Percentiles rank a stretch among this genome's conserved stretches.
phyloP scores from a whole-genome alignment of 2,329 filamentous ascomycete genomes.

The Arthroderma sp. region DNA sequence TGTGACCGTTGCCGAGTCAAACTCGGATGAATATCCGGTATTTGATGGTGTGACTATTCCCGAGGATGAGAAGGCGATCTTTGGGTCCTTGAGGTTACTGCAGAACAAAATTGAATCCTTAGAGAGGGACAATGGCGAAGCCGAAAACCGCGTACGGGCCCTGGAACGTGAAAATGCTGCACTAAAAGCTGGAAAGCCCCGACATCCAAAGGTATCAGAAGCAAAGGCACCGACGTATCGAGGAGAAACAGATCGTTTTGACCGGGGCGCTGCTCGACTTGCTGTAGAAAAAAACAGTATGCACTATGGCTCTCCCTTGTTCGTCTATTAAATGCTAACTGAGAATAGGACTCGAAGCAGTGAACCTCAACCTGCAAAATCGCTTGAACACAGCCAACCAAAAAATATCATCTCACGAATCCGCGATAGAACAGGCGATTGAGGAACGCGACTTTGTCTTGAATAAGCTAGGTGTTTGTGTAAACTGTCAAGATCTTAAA shows the following conservation, averaged over 20 bases:
- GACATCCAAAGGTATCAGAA: conserved; percentile 23
- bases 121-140: conserved; percentile 42
- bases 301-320: conserved; percentile 19
- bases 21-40: conserved; percentile 27
- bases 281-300: conserved; percentile 27
- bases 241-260: conserved; percentile 34
- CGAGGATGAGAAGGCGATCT: conserved; percentile 50
- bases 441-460: conserved; percentile 46
- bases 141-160: conserved; percentile 37
- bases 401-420: conserved; percentile 41
- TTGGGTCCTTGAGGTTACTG: conserved; percentile 45
- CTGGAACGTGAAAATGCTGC: conserved; percentile 40
- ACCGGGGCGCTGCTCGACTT: conserved; percentile 19
- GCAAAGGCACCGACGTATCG: conserved; percentile 19
- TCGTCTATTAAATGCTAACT: conserved; percentile 16
- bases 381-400: conserved; percentile 43
- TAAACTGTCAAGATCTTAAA: conserved; percentile 36
- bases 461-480: conserved; percentile 43
- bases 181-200: conserved; percentile 32
- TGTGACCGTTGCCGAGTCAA: conserved; percentile 19
- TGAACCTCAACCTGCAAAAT: conserved; percentile 41
- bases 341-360: conserved; percentile 35
- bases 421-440: conserved; percentile 40
- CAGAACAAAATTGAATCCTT: conserved; percentile 45
- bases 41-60: conserved; percentile 45